A percentile compares a stretch with the other conserved stretches of the same genome.
Conservation (phyloP, 441 rosid genomes). For the Gossypium lobatum region DNA sequence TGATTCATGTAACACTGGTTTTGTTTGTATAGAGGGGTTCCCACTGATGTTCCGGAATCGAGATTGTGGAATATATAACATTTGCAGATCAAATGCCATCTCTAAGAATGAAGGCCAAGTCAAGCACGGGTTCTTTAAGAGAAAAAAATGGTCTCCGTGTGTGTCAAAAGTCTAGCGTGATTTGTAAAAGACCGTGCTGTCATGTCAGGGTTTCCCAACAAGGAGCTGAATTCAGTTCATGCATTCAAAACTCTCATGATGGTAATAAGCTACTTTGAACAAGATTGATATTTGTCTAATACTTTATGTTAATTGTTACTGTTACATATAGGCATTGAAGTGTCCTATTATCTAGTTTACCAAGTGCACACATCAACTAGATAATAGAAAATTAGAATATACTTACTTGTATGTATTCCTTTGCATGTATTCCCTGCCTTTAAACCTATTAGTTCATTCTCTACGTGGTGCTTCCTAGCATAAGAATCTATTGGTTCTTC, state of each 20-base stretch:
- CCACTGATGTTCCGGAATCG: conserved; percentile 37
- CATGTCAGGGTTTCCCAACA: conserved; percentile 26
- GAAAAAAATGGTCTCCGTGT: conserved; percentile 52
- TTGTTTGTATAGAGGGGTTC: conserved; percentile 26
- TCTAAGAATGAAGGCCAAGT: conserved; percentile 55
- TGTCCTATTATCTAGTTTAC: neutral
- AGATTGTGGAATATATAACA: conserved; percentile 27
- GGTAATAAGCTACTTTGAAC: conserved; percentile 27
- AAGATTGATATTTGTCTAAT: conserved; percentile 10
- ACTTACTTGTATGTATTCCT: neutral
- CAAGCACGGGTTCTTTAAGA: conserved; percentile 31
- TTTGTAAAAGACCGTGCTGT: conserved; percentile 44
- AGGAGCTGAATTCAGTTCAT: conserved; percentile 27
- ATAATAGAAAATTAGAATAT: neutral
- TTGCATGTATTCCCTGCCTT: neutral
- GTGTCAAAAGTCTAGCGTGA: conserved; percentile 43
- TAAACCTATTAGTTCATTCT: neutral
- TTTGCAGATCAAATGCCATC: conserved; percentile 62
- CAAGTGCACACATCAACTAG: neutral
- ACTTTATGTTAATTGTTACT: neutral
- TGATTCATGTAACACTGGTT: conserved; percentile 22
- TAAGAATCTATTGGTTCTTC: neutral
- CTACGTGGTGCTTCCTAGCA: neutral
- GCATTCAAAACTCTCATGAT: conserved; percentile 28
- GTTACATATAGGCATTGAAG: neutral